Evolutionary conservation across 208 protist genomes (phyloP).

Genomic region (Acanthamoeba sp.): DNA sequence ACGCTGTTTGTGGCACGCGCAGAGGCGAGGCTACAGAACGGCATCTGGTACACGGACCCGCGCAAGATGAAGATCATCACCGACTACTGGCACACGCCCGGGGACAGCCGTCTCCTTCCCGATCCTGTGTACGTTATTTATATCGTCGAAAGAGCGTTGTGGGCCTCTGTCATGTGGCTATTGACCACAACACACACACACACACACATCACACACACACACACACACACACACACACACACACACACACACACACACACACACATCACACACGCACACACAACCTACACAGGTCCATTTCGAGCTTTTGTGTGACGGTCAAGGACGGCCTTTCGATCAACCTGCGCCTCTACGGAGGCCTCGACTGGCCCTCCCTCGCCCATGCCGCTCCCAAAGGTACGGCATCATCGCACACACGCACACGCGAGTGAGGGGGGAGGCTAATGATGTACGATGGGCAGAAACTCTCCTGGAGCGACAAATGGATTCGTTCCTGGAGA

Average conservation of each 20-base stretch:
- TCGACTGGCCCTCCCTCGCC: not conserved
- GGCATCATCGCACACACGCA: not conserved
- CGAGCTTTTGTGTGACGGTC: constrained; percentile 5
- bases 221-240: no score
- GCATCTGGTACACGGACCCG: constrained; percentile 6
- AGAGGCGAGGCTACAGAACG: not conserved
- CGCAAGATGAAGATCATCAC: constrained; percentile 4
- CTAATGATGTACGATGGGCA: not conserved
- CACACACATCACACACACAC: no score
- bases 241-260: no score
- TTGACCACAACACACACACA: no score
- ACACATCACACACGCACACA: not conserved
- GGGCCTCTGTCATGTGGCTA: no score
- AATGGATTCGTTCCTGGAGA: not conserved
- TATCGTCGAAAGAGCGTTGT: no score
- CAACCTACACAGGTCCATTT: not conserved
- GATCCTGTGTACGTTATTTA: not conserved
- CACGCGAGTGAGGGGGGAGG: not conserved
- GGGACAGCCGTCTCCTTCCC: constrained; percentile 12
- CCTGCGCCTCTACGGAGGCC: not conserved
- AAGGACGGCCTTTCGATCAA: not conserved
- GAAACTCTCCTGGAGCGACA: not conserved
- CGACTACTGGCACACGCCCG: constrained; percentile 39
- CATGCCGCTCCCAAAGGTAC: not conserved
- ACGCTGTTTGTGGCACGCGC: not conserved